Evolutionary conservation across 202 grass and related monocot species (phyloP).

Genomic region (Setaria italica): DNA sequence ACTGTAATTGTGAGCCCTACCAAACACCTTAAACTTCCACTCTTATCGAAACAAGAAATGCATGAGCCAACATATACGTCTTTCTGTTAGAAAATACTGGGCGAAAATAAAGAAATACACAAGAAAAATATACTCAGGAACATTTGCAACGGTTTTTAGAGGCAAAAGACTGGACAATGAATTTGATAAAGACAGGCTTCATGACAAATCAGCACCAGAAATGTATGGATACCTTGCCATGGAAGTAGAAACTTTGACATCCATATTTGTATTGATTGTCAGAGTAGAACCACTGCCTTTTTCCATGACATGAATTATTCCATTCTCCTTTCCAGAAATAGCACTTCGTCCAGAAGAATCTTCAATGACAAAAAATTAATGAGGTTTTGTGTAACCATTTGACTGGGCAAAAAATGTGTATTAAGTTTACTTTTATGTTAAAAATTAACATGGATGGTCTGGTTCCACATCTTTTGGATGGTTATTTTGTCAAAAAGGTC

Average conservation of each 20-base stretch:
- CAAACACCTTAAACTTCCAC: not conserved
- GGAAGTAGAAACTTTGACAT: conserved; percentile 49
- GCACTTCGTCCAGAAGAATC: conserved; percentile 56
- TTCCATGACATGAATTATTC: conserved; percentile 49
- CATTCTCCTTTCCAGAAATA: conserved; percentile 62
- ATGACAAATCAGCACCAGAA: not conserved
- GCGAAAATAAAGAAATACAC: not conserved
- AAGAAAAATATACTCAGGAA: not conserved
- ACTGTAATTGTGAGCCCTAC: not conserved
- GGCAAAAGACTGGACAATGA: not conserved
- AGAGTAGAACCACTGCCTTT: conserved; percentile 46
- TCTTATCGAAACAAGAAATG: not conserved
- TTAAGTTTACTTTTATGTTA: conserved; percentile 10
- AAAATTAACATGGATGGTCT: not conserved
- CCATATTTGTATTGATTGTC: conserved; percentile 42
- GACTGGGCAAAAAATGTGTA: not conserved
- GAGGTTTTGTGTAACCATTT: not conserved
- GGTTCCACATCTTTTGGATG: not conserved
- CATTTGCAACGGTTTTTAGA: not conserved
- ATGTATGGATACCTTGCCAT: conserved; percentile 51
- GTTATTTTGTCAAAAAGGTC: not conserved
- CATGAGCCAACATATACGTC: not conserved
- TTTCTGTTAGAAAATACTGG: not conserved
- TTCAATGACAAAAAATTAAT: conserved; percentile 6
- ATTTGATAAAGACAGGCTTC: not conserved